A percentile compares a stretch with the other conserved stretches of the same genome.
Conservation (phyloP, 352 stramenopile genomes). For the Globisporangium megalacanthum region DNA sequence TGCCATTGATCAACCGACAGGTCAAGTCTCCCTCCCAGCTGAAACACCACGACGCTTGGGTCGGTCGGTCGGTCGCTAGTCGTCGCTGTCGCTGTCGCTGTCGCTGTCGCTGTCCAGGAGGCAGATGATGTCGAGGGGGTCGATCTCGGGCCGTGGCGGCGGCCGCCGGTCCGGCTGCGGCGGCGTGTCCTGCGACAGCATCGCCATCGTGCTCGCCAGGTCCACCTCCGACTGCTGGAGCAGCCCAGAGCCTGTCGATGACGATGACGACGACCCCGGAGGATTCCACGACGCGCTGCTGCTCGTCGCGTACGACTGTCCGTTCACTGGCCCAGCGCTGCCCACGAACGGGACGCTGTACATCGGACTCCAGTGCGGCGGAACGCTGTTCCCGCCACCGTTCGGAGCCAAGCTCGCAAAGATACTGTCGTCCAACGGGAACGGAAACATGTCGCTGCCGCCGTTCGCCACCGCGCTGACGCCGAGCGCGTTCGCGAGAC, state of each 20-base stretch:
- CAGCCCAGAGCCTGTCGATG: not conserved
- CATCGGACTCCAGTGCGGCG: slow-evolving; percentile 25
- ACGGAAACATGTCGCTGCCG: slow-evolving; percentile 36
- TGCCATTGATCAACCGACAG: too few relatives aligned
- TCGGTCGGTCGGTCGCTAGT: too few relatives aligned
- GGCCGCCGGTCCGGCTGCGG: slow-evolving; percentile 38
- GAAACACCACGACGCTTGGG: not conserved
- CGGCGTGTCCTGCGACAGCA: slow-evolving; percentile 47
- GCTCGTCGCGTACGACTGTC: slow-evolving; percentile 4
- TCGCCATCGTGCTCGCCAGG: slow-evolving; percentile 57
- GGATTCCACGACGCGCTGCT: slow-evolving; percentile 8
- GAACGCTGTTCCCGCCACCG: slow-evolving; percentile 15
- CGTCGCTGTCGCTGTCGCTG: not conserved
- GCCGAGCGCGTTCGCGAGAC: slow-evolving; percentile 12
- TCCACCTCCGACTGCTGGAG: slow-evolving; percentile 35
- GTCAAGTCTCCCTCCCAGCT: too few relatives aligned
- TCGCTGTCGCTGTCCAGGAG: slow-evolving; percentile 79
- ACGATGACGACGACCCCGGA: slow-evolving; percentile 3
- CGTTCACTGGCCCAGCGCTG: slow-evolving; percentile 15
- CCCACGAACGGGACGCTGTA: slow-evolving; percentile 24
- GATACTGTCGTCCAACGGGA: slow-evolving; percentile 56
- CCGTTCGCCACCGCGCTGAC: slow-evolving; percentile 1
- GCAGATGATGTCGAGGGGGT: slow-evolving; percentile 63
- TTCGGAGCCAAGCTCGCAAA: slow-evolving; percentile 25
- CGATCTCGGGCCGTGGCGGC: slow-evolving; percentile 15